Base-by-base conservation (phyloP, 2,329 filamentous ascomycete genomes). In the Sphaerostilbella broomeana region DNA sequence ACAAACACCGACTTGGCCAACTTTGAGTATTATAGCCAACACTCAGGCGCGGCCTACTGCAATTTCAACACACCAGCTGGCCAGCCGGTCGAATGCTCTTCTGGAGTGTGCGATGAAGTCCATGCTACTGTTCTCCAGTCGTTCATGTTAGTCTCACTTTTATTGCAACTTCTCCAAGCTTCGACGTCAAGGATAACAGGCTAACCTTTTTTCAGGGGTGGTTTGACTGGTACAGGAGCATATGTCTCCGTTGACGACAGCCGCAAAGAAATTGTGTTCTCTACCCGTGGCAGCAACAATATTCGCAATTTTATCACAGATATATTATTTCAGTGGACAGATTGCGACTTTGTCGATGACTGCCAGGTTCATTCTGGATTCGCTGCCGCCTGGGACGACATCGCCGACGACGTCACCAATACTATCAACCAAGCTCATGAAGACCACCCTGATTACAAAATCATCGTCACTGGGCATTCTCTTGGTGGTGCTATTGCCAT, bases 381-480 rank as follows among this genome's bases (percentile, higher is more conserved):
- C 63, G 62, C 63, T 49, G 55, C 55, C n/a, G 70, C 73, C 28
- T 84, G 77, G 75, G 46, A 59, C 9, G 77, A 81, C 45, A 66
- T 80, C 15, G 51, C 64, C 11, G 38, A 41, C 2, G 49, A 52
- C 4, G 67, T 73, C 12, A 47, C 72, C 6, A 47, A 52, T 2
- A 68, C 66, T 38, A 53, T 83, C 16, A 47, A 58, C 15, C 43
- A 55, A 2, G 74, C 75, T 3, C 56, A 54, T 27, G 51, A 54
- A 1, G 55, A 64, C 19, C 60, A 77, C 60, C 75, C 78, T 1
- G 46, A 44, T 33, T 81, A 72, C 63, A 57, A 57, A 31, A 53
- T 84, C 53, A 55, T 81, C 13, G 58, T 71, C n/a, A 78, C 79
- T 0, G 83, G 82, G 24, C 81, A 86, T 64, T 82, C 77, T 8